Conservation (phyloP, 306 rosid genomes). For the Malus domestica region ASM211411v1 NC_041797.1:6825501-6826000, state of each 20-base stretch:
- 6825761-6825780: slow-evolving; percentile 35
- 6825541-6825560: slow-evolving; percentile 27
- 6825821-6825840: slow-evolving; percentile 45
- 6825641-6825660: neutral
- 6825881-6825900: slow-evolving; percentile 39
- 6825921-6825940: neutral
- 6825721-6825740: slow-evolving; percentile 48
- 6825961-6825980: neutral
- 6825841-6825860: slow-evolving; percentile 24
- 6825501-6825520: slow-evolving; percentile 50
- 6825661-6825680: slow-evolving; percentile 2
- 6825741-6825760: slow-evolving; percentile 52
- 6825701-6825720: slow-evolving; percentile 17
- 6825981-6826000: neutral
- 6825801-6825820: slow-evolving; percentile 43
- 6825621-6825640: neutral
- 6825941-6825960: neutral
- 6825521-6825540: slow-evolving; percentile 57
- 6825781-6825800: slow-evolving; percentile 48
- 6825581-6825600: slow-evolving; percentile 30
- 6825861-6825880: slow-evolving; percentile 38
- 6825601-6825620: neutral
- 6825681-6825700: neutral
- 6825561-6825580: slow-evolving; percentile 32
- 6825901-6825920: slow-evolving; percentile 35